Evolutionary conservation across 192 early-diverging fungal genomes (phyloP), one percentile per base, ranked within the genome.

Genomic region (Rhizophagus prolifer): DNA sequence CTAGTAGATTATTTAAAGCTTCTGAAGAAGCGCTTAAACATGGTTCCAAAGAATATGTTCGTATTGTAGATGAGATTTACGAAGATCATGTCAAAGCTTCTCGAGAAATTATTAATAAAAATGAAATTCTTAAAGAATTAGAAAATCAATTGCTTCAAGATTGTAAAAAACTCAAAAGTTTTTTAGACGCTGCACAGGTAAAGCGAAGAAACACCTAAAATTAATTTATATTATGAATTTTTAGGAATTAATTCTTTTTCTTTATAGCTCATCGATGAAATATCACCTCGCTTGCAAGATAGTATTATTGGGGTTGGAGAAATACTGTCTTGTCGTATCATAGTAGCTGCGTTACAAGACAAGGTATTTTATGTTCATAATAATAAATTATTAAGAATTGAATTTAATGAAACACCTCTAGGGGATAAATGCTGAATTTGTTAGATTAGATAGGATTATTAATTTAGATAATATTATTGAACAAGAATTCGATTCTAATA

Each of bases 231-330:
- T n/a, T 23, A 30, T 58, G 23, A 38, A 38, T 58, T 25, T 36
- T 70, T 25, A 12, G 8, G 50, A 12, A 44, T 38, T 4, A 54
- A 47, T 54, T 31, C 30, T 13, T 58, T 2, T 73, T 58, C 9
- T 28, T 30, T 41, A n/a, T 62, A 84, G 78, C 90, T 96, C 72
- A 97, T 99, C 80, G 93, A 95, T 70, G 98, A 99, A 80, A 94
- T 99, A 10, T 97, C 97, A 28, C 96, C 98, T 74, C 91, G 94
- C 79, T 98, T 97, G 41, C 87, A 91, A 73, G 98, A 99, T 83
- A 91, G 96, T 75, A 97, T 99, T 58, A 91, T 99, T 72, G 93
- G 94, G 28, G 90, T 90, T 6, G 98, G 98, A 75, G 98, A 99
- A 84, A 96, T 94, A 79, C 86, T 99, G 12, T 93, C 97, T 1